Base-by-base conservation (phyloP, 139 green algal species). In the Desmodesmus armatus region DNA sequence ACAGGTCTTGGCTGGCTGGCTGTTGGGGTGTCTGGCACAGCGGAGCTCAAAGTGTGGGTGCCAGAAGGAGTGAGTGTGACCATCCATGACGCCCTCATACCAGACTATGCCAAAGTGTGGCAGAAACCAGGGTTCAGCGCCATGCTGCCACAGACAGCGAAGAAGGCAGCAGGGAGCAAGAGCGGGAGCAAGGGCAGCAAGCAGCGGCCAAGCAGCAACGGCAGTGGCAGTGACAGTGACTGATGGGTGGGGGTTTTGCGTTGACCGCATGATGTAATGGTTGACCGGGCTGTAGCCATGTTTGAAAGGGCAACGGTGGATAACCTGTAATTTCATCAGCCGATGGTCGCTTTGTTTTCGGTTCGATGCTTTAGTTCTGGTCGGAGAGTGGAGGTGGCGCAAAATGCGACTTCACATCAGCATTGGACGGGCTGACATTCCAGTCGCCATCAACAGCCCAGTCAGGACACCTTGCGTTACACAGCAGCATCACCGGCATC, bases 1-100 rank as follows among this genome's bases (percentile, higher is more conserved):
- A 90, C 91, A 69, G 96, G 97, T 0, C 86, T 99, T 37, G 97
- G 97, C 9, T 99, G 97, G 97, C 81, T 99, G 3, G 92, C 39
- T 13, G 91, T 99, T 21, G 96, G 93, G 27, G 86, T 96, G 27
- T 86, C 80, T 0, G 97, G 97, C 29, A 53, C 44, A 2, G 93
- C 95, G 25, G n/a, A 85, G 19, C 87, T 99, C 11, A 81, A 87
- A 3, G 89, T 99, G 69, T 99, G 96, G 96, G 92, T 94, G 21
- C 93, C 88, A 0, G 87, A 94, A 13, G 92, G 93, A 5, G 92
- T 98, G 9, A 83, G 89, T 4, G 87, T 99, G 62, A 98, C 94
- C n/a, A 94, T 90, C 5, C 94, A 94, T 31, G 90, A 94, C 7
- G 92, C 97, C 5, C 84, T 99, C 47, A 81, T 99, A 6, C 96